Conservation (phyloP, 345 rosid genomes). For the Hibiscus trionum region DNA sequence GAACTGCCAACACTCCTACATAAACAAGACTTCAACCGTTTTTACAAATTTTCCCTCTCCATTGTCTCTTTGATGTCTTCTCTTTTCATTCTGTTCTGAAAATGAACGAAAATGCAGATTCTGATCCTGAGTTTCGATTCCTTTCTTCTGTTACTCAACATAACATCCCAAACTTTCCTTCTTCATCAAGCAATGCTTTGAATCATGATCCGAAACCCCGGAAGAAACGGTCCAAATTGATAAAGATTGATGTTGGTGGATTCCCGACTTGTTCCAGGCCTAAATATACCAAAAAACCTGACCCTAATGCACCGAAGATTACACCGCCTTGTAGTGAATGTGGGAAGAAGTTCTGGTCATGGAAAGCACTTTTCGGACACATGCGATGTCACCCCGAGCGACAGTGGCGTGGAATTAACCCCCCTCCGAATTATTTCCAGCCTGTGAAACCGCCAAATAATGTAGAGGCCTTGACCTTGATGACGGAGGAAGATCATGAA, state of each 20-base stretch:
- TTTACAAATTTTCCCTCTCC: conserved; percentile 5
- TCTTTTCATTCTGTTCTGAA: not conserved
- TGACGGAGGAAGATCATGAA: conserved; percentile 58
- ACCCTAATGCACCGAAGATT: conserved; percentile 64
- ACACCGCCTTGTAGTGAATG: conserved; percentile 82
- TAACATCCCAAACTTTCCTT: conserved; percentile 19
- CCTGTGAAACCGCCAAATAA: not conserved
- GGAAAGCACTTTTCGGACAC: conserved; percentile 92
- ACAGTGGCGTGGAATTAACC: conserved; percentile 72
- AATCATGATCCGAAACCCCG: conserved; percentile 26
- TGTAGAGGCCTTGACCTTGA: not conserved
- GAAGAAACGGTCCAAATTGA: conserved; percentile 44
- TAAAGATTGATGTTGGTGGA: conserved; percentile 18
- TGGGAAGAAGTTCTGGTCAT: conserved; percentile 80
- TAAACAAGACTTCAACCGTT: conserved; percentile 23
- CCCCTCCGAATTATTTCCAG: conserved; percentile 37
- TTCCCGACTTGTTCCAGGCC: conserved; percentile 24
- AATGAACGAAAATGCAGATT: conserved; percentile 20
- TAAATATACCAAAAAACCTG: conserved; percentile 50
- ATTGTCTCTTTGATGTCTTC: not conserved
- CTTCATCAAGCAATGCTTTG: conserved; percentile 21
- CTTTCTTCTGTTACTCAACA: conserved; percentile 16
- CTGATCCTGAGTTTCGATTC: conserved; percentile 20
- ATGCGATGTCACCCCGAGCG: conserved; percentile 96
- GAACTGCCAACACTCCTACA: conserved; percentile 31